A percentile compares a stretch with the other conserved stretches of the same genome.
Conservation (phyloP, 202 grass and related monocot species). For the Schoenoplectus tabernaemontani region DNA sequence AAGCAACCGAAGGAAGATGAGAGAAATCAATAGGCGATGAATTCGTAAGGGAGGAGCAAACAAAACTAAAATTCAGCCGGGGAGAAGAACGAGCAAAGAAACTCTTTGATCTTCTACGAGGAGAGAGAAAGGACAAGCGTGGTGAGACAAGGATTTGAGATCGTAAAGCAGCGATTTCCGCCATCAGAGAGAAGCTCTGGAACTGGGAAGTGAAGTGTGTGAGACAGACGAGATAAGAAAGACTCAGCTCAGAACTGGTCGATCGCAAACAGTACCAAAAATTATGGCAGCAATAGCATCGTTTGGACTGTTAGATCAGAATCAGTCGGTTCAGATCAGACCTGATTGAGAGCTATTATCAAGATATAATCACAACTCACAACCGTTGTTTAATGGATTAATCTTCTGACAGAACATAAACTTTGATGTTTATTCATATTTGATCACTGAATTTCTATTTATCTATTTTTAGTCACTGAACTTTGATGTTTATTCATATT, state of each 20-base stretch:
- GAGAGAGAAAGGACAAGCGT: slow-evolving; percentile 8
- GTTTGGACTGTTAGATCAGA: background rate
- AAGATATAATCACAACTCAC: background rate
- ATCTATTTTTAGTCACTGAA: too few relatives aligned
- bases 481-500: too few relatives aligned
- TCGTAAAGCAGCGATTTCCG: background rate
- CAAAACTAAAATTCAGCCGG: background rate
- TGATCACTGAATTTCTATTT: too few relatives aligned
- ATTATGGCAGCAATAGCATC: background rate
- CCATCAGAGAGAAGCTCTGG: background rate
- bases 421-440: too few relatives aligned
- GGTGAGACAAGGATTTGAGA: background rate
- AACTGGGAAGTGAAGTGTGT: background rate
- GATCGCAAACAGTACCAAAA: background rate
- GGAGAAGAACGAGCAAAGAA: background rate
- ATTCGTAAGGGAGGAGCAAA: slow-evolving; percentile 10
- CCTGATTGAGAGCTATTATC: too few relatives aligned
- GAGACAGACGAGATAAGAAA: background rate
- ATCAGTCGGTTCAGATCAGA: background rate
- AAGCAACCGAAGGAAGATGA: background rate
- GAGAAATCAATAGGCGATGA: background rate
- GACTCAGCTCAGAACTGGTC: background rate
- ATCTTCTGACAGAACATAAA: too few relatives aligned
- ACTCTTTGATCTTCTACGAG: background rate
- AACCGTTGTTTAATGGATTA: background rate